Percentiles rank a stretch among this genome's conserved stretches.
These are phyloP conservation scores for Erysimum cheiranthoides DNA, from an alignment of 345 rosid species.

Conservation along the genomic window DNA sequence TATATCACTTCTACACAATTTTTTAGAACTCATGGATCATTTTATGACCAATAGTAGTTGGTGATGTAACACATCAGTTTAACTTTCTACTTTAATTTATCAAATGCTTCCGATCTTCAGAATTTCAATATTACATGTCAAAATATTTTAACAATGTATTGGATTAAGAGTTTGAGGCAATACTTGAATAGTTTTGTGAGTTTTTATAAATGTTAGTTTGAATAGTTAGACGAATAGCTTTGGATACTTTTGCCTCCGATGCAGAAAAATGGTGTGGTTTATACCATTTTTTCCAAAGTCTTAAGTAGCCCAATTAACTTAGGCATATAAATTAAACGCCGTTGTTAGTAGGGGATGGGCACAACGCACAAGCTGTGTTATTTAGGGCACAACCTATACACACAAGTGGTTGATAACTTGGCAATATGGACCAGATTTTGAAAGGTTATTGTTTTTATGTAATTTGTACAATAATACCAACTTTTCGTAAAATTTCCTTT, in stretches of 20 bases:
- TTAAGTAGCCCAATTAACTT: neutral
- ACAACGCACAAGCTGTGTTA: slow-evolving; percentile 18
- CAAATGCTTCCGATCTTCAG: too few species aligned
- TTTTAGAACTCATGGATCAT: neutral
- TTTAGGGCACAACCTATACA: slow-evolving; percentile 28
- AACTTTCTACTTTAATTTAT: too few species aligned
- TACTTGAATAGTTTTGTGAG: neutral
- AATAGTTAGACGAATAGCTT: neutral
- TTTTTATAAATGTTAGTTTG: neutral
- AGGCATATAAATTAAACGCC: neutral
- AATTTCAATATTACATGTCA: neutral
- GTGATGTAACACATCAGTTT: too few species aligned
- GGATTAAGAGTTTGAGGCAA: neutral
- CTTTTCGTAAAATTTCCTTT: slow-evolving; percentile 3
- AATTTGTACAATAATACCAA: neutral
- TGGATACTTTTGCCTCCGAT: neutral
- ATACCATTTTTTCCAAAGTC: neutral
- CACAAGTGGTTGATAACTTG: slow-evolving; percentile 24
- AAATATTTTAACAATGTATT: neutral
- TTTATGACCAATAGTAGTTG: neutral
- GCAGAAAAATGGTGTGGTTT: neutral
- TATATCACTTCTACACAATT: neutral
- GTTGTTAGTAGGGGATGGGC: slow-evolving; percentile 19
- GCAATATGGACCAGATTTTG: slow-evolving; percentile 25
- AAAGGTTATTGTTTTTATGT: neutral